Base-by-base conservation (phyloP, 129 eudicot genomes). In the Ambrosia artemisiifolia region DNA sequence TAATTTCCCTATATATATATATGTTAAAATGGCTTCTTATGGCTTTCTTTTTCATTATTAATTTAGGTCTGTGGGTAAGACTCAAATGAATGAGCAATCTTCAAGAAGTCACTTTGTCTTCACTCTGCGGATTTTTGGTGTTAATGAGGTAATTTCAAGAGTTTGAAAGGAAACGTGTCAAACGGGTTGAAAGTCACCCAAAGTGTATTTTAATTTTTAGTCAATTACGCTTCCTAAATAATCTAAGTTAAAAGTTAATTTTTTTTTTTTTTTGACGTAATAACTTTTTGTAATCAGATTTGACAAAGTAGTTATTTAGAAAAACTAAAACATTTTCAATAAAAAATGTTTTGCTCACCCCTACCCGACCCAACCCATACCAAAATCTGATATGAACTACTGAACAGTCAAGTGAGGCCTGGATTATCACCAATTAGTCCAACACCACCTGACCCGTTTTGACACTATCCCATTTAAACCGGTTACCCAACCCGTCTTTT, bases 91-190 rank as follows among this genome's bases (percentile, higher is more conserved):
- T 48, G 99, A 95, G 73, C 96, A 91, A 13, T 95, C 99, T 5
- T 95, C 99, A 3, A 84, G 99, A 83, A 95, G 99, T 79, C 99
- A 95, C 83, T 91, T 95, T 83, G 99, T 95, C 42, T 95, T 95
- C 84, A 95, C 99, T 13, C 63, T 95, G 14, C 83, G 99, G 75
- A 95, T 95, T 82, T 74, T 82, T 2, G 99, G 97, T 24, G 81
- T 84, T 60, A 91, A 95, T 38, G 96, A 95, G 97, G 99, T 95
- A 83, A 47, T 60, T 11, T 5, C 38, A 3, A 57, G 36, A 1
- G 14, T 20, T 55, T 11, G 62, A 55, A 55, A 55, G 6, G 14
- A 10, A 55, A 54, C 64, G 35, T 2, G 63, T 56, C 34, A 57
- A 56, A 57, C 2, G 65, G 65, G 65, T 14, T 30, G 20, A 13